phyloP scores from a whole-genome alignment of 2,329 filamentous ascomycete genomes.

The Catunica adiposa region DNA sequence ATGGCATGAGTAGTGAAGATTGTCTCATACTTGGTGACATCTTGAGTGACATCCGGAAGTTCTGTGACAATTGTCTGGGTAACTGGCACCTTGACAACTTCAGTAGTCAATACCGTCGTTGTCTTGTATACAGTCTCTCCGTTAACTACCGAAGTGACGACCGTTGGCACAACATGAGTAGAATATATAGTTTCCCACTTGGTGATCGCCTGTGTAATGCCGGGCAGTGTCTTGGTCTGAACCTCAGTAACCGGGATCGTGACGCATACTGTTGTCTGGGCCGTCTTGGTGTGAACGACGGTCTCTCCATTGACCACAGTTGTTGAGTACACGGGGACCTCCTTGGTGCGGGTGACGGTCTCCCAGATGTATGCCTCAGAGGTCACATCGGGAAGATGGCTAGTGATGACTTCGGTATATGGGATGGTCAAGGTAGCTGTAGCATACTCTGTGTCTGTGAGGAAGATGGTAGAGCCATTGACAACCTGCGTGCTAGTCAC shows the following conservation, averaged over 20 bases:
- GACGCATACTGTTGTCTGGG: neutral
- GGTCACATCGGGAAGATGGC: slow-evolving; percentile 5
- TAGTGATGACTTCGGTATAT: slow-evolving; percentile 4
- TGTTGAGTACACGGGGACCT: neutral
- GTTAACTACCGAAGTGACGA: slow-evolving; percentile 1
- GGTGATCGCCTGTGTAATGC: slow-evolving; percentile 1
- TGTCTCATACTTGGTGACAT: neutral
- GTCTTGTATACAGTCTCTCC: slow-evolving; percentile 11
- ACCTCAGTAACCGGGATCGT: slow-evolving; percentile 2
- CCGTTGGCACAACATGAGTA: slow-evolving; percentile 1
- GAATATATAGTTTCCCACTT: neutral
- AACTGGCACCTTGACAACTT: neutral
- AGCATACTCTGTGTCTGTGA: neutral
- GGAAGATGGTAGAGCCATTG: slow-evolving; percentile 2
- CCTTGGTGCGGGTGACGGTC: slow-evolving; percentile 2
- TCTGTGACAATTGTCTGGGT: neutral
- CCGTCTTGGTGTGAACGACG: neutral
- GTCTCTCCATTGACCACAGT: slow-evolving; percentile 3
- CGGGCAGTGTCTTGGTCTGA: slow-evolving; percentile 3
- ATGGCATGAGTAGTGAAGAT: neutral
- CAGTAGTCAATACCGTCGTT: neutral
- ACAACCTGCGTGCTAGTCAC: neutral
- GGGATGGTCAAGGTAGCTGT: slow-evolving; percentile 3
- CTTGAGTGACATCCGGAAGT: no score
- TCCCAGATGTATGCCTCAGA: neutral